Base-by-base conservation (phyloP, 441 rosid genomes). In the Omphalea diandra region DNA sequence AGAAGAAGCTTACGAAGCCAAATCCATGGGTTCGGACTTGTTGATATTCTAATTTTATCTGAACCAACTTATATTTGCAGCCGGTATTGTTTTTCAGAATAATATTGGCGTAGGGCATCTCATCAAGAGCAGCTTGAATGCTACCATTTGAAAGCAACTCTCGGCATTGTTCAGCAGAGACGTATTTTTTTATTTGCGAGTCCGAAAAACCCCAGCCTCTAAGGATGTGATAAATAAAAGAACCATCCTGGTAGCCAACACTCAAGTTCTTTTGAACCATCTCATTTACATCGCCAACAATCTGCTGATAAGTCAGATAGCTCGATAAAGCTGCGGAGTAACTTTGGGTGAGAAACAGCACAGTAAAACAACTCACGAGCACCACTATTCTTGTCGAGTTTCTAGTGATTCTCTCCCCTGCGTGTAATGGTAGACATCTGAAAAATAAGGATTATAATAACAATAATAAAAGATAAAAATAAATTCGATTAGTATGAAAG, bases 1-100 rank as follows among this genome's bases (percentile, higher is more conserved):
- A n/a, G n/a, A n/a, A n/a, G n/a, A n/a, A n/a, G n/a, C 88, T 79
- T 83, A 89, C 96, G 55, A 91, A 89, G 26, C 94, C 96, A 56
- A 88, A 84, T 33, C 96, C 97, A 22, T 71, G 17, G 10, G 32
- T 58, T 24, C 22, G 24, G 17, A 5, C 7, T 6, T 1, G 32
- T 33, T 58, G n/a, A n/a, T n/a, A n/a, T n/a, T n/a, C n/a, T n/a
- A n/a, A n/a, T n/a, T n/a, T n/a, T n/a, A n/a, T n/a, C n/a, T n/a
- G n/a, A n/a, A n/a, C n/a, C 10, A 26, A 58, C 24, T 15, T 58
- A 15, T 18, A 61, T 18, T 4, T 54, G 76, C 77, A n/a, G n/a
- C n/a, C n/a, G n/a, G n/a, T n/a, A n/a, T n/a, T n/a, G n/a, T n/a
- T n/a, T n/a, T n/a, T n/a, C 55, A 82, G 41, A 47, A 84, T 47